These are phyloP conservation scores for Paradendryphiella salina DNA, from an alignment of 2,329 filamentous ascomycete genomes.

Conservation along the genomic window DNA sequence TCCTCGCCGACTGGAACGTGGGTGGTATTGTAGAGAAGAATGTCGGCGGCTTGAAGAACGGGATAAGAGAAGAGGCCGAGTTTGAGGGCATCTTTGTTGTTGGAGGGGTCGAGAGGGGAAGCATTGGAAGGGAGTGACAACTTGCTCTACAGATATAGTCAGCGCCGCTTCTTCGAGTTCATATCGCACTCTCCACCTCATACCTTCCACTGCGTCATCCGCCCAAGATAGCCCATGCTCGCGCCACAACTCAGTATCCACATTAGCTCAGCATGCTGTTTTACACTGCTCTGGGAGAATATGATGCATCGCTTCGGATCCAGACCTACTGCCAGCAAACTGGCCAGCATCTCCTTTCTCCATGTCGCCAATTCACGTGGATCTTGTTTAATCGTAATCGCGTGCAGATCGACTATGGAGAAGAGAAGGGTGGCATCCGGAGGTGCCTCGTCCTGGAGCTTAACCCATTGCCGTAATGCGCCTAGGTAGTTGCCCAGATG, in stretches of 20 bases:
- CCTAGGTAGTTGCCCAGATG: conserved; percentile 96
- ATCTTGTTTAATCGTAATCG: conserved; percentile 75
- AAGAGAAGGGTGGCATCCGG: conserved; percentile 69
- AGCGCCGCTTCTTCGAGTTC: not conserved
- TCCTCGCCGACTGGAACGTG: conserved; percentile 98
- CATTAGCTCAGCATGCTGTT: conserved; percentile 86
- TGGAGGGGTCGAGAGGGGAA: conserved; percentile 57
- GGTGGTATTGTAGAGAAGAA: conserved; percentile 81
- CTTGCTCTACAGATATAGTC: conserved; percentile 59
- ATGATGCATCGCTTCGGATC: conserved; percentile 75
- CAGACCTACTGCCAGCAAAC: conserved; percentile 80
- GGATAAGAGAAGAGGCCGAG: conserved; percentile 95
- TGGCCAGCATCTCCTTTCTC: conserved; percentile 75
- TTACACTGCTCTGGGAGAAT: conserved; percentile 80
- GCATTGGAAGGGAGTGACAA: conserved; percentile 65
- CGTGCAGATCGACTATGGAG: conserved; percentile 91
- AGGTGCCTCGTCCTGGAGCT: conserved; percentile 68
- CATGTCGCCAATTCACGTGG: conserved; percentile 63
- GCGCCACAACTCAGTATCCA: conserved; percentile 94
- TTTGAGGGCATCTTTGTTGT: conserved; percentile 66
- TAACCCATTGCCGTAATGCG: conserved; percentile 83
- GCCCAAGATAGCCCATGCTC: conserved; percentile 86
- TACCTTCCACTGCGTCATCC: conserved; percentile 99
- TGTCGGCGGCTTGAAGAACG: conserved; percentile 91
- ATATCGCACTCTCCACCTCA: not conserved